Evolutionary conservation across 2,329 filamentous ascomycete genomes (phyloP).

Genomic region (Colletotrichum scovillei): DNA sequence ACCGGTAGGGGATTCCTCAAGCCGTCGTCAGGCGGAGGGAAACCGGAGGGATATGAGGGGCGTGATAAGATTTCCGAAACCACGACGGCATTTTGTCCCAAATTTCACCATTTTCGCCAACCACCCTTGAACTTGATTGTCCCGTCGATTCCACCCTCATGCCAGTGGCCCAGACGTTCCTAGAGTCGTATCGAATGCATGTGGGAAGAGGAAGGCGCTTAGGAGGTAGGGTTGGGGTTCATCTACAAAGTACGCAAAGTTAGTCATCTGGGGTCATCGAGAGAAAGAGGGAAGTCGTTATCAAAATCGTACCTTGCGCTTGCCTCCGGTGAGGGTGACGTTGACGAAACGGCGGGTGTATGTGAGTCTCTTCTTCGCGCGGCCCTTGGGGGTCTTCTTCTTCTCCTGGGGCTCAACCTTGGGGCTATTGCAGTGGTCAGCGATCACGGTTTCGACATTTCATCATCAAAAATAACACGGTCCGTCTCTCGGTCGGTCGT

Average conservation of each 20-base stretch:
- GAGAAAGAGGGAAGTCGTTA: not conserved
- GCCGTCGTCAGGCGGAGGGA: slow-evolving; percentile 10
- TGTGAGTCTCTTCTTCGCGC: slow-evolving; percentile 94
- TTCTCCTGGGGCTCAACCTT: slow-evolving; percentile 93
- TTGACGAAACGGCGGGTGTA: slow-evolving; percentile 99
- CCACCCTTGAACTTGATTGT: slow-evolving; percentile 30
- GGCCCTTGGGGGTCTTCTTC: slow-evolving; percentile 96
- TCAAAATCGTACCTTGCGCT: slow-evolving; percentile 82
- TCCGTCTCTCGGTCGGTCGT: not conserved
- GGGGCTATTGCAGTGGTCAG: slow-evolving; percentile 33
- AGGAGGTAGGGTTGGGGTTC: slow-evolving; percentile 55
- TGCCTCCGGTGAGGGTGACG: slow-evolving; percentile 96
- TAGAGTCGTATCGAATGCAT: slow-evolving; percentile 37
- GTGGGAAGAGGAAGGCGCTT: slow-evolving; percentile 40
- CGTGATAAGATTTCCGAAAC: not conserved
- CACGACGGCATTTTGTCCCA: slow-evolving; percentile 26
- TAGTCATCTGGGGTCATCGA: slow-evolving; percentile 1
- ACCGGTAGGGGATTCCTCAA: not conserved
- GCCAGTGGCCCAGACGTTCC: slow-evolving; percentile 36
- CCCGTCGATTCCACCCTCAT: slow-evolving; percentile 37
- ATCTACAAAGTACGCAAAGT: slow-evolving; percentile 44
- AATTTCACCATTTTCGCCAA: slow-evolving; percentile 34
- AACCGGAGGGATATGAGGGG: not conserved
- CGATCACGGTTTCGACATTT: not conserved
- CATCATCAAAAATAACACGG: not conserved